Evolutionary conservation across 768 basidiomycete species (phyloP), one percentile per base, ranked within the genome.

Genomic region (Mycena vitilis): DNA sequence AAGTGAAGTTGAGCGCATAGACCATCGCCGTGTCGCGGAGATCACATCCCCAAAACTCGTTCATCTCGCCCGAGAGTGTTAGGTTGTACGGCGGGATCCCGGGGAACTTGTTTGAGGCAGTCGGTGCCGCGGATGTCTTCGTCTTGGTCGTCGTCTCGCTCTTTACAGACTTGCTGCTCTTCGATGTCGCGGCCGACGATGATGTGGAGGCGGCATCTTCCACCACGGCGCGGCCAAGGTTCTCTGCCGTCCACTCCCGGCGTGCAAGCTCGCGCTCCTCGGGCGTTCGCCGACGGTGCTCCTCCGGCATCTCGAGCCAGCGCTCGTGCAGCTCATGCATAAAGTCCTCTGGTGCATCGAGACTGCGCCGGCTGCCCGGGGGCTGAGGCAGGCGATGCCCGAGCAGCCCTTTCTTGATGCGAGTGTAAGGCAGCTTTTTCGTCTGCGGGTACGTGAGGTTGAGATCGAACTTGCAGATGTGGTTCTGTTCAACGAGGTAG

Each of bases 371-470:
- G 18, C 47, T 47, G 38, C 38, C 75, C 37, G 79, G 74, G 1
- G 89, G 87, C 56, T 91, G 83, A 45, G 77, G 75, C 36, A 65
- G 56, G 2, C 64, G 64, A n/a, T 65, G 64, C 0, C 6, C 49
- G 37, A 65, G 64, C 57, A 51, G 20, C 6, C 64, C 64, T 40
- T 65, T 65, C 49, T 51, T 59, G 57, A 65, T 65, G 38, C 64
- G 55, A 38, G 57, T 59, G 57, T 59, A 65, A 1, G 56, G 57
- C 4, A 65, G 64, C 34, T 57, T 65, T 36, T 47, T 83, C 11
- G 79, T 81, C 73, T 91, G 89, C 7, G 91, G 91, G 70, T 93
- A 93, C 25, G 89, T 86, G n/a, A 93, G 80, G 73, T 87, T 89
- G 38, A 93, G 75, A 71, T 92, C 81, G 74, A 87, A 90, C 20